Evolutionary conservation across 495 filamentous ascomycete genomes (phyloP).

Genomic region (Rostrohypoxylon terebratum): DNA sequence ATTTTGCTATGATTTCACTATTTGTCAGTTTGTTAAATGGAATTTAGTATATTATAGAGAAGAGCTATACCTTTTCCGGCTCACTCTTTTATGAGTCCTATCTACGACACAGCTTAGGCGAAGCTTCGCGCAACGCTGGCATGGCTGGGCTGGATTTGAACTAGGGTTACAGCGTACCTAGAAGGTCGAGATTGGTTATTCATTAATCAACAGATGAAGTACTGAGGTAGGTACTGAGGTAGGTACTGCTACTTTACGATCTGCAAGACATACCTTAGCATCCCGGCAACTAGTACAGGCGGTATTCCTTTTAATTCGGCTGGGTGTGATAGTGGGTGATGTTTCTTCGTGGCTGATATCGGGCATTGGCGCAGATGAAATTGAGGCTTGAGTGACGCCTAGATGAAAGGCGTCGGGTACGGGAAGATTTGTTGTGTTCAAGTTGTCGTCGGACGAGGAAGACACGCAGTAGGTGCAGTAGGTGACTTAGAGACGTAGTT

Average conservation of each 20-base stretch:
- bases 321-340: slow-evolving; percentile 26
- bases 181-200: background rate
- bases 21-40: background rate
- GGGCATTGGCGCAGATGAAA: slow-evolving; percentile 39
- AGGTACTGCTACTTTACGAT: background rate
- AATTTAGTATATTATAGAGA: slow-evolving; percentile 9
- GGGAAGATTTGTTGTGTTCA: slow-evolving; percentile 19
- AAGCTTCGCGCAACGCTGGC: slow-evolving; percentile 59
- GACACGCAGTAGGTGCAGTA: background rate
- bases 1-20: slow-evolving; percentile 51
- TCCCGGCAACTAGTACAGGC: slow-evolving; percentile 59
- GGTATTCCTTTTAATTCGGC: slow-evolving; percentile 57
- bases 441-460: slow-evolving; percentile 11
- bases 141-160: slow-evolving; percentile 53
- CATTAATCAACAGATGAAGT: no score
- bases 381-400: slow-evolving; percentile 16
- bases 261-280: slow-evolving; percentile 51
- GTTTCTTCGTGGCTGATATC: slow-evolving; percentile 44
- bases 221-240: no score
- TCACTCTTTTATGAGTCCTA: slow-evolving; percentile 59
- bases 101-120: slow-evolving; percentile 59
- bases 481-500: slow-evolving; percentile 14
- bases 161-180: slow-evolving; percentile 61
- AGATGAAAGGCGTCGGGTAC: slow-evolving; percentile 9
- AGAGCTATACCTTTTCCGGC: slow-evolving; percentile 52